Evolutionary conservation across 2,329 filamentous ascomycete genomes (phyloP).

Genomic region (Clonostachys rosea): DNA sequence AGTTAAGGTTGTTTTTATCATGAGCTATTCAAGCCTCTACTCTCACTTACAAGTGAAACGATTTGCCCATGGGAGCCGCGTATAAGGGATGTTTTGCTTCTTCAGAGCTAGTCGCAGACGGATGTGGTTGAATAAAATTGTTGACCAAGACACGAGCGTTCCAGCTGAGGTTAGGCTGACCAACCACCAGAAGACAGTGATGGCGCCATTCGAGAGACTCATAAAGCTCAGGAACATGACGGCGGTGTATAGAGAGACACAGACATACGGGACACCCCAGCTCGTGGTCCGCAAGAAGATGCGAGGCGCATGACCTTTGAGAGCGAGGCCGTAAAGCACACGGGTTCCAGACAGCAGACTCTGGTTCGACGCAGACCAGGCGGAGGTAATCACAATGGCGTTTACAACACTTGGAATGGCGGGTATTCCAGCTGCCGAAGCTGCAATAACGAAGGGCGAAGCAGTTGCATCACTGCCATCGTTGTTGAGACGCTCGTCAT

Average conservation of each 20-base stretch:
- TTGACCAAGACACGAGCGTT: slow-evolving; percentile 59
- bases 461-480: slow-evolving; percentile 41
- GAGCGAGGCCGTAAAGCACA: slow-evolving; percentile 53
- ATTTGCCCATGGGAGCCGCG: slow-evolving; percentile 57
- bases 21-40: too few relatives aligned
- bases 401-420: slow-evolving; percentile 71
- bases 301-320: slow-evolving; percentile 53
- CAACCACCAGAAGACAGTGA: slow-evolving; percentile 64
- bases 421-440: slow-evolving; percentile 60
- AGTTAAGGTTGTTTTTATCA: too few relatives aligned
- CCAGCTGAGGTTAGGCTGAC: slow-evolving; percentile 57
- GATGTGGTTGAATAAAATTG: slow-evolving; percentile 56
- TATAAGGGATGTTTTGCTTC: slow-evolving; percentile 44
- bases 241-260: slow-evolving; percentile 43
- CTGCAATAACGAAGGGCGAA: slow-evolving; percentile 68
- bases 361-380: slow-evolving; percentile 66
- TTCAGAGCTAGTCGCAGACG: slow-evolving; percentile 49
- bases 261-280: slow-evolving; percentile 58
- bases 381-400: slow-evolving; percentile 69
- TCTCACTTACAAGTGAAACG: slow-evolving; percentile 49
- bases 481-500: slow-evolving; percentile 46
- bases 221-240: slow-evolving; percentile 57
- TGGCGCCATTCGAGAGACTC: slow-evolving; percentile 48
- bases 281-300: slow-evolving; percentile 55
- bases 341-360: slow-evolving; percentile 56